Evolutionary conservation across 305 asterid genomes (phyloP).

Genomic region (Fraxinus dipetala): DNA sequence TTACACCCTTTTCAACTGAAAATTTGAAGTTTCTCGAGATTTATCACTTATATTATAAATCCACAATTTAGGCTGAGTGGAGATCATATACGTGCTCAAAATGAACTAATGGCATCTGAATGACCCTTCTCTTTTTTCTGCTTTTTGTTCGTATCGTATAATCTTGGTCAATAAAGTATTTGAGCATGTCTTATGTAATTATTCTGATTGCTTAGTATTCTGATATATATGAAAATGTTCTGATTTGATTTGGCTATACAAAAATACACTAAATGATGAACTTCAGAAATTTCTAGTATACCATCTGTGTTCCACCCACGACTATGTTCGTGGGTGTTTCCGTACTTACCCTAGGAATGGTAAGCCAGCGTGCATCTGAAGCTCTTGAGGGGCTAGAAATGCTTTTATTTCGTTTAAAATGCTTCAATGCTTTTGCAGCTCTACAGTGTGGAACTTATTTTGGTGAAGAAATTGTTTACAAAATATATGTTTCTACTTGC

Average conservation of each 20-base stretch:
- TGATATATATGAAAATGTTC: not conserved
- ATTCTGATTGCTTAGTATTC: not conserved
- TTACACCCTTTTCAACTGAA: not conserved
- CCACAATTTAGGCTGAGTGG: not conserved
- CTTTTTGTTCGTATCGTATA: not conserved
- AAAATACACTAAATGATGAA: not conserved
- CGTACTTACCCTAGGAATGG: not conserved
- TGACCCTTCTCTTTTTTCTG: not conserved
- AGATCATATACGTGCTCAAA: not conserved
- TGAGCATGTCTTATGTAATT: not conserved
- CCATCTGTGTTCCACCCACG: not conserved
- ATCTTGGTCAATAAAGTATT: not conserved
- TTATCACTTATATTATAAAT: not conserved
- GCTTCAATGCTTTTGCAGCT: not conserved
- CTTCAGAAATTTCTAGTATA: not conserved
- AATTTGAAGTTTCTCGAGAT: not conserved
- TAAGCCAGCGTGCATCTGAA: not conserved
- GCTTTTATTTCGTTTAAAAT: not conserved
- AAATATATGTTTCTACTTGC: not conserved
- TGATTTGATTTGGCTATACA: not conserved
- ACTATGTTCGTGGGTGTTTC: not conserved
- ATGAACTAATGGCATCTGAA: not conserved
- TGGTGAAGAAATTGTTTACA: conserved; percentile 1
- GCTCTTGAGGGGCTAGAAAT: not conserved
- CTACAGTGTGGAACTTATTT: not conserved